Conservation (phyloP, 2,329 filamentous ascomycete species). For the Alternaria tenuissima region DNA sequence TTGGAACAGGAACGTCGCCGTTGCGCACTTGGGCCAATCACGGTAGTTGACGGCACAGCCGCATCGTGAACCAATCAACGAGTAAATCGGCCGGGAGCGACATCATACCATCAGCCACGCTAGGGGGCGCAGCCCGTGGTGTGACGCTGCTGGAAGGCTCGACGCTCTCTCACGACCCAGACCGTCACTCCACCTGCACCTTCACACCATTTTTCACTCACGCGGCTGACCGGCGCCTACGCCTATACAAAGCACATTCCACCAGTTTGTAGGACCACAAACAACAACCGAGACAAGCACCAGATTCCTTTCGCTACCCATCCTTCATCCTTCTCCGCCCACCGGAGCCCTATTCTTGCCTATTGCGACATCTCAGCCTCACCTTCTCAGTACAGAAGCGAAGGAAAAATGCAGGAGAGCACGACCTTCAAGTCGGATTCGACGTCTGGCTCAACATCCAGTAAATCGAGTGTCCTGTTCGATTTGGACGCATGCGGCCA, state of each 20-base stretch:
- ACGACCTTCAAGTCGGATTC: slow-evolving; percentile 57
- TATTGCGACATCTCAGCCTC: slow-evolving; percentile 38
- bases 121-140: slow-evolving; percentile 25
- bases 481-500: slow-evolving; percentile 55
- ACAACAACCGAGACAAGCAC: slow-evolving; percentile 26
- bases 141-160: slow-evolving; percentile 22
- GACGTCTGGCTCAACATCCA: slow-evolving; percentile 48
- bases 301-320: slow-evolving; percentile 10
- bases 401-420: slow-evolving; percentile 28
- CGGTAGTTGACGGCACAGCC: slow-evolving; percentile 14
- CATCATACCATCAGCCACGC: slow-evolving; percentile 17
- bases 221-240: slow-evolving; percentile 33
- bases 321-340: slow-evolving; percentile 12
- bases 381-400: slow-evolving; percentile 13
- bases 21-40: slow-evolving; percentile 15
- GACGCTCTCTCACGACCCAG: slow-evolving; percentile 26
- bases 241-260: slow-evolving; percentile 44
- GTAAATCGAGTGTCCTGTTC: slow-evolving; percentile 54
- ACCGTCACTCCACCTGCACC: slow-evolving; percentile 36
- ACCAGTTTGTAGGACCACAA: slow-evolving; percentile 21
- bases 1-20: background rate
- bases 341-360: slow-evolving; percentile 27
- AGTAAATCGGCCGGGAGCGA: slow-evolving; percentile 9
- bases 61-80: slow-evolving; percentile 18
- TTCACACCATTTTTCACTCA: slow-evolving; percentile 30